phyloP scores from a whole-genome alignment of 78 protist species.

The Dictyostelium intermedium region DNA sequence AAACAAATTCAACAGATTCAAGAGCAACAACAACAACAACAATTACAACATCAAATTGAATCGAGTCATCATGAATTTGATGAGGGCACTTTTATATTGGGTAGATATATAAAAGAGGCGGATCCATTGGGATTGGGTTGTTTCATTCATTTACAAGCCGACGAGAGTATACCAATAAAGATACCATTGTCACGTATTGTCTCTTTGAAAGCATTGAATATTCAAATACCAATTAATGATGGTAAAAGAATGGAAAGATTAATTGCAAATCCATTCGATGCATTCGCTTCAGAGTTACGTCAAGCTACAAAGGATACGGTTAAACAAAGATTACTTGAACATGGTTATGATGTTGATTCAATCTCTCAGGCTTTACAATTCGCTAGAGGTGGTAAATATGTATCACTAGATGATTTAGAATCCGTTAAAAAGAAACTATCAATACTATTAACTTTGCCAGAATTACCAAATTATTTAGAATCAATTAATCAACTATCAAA shows the following conservation, averaged over 20 bases:
- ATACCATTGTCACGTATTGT: conserved; percentile 47
- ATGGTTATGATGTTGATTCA: conserved; percentile 8
- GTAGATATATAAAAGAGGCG: conserved; percentile 33
- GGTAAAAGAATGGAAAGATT: neutral
- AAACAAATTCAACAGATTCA: neutral
- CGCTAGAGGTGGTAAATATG: neutral
- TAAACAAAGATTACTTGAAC: neutral
- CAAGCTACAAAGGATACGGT: conserved; percentile 25
- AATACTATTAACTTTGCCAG: neutral
- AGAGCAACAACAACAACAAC: neutral
- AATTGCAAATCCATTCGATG: conserved; percentile 71
- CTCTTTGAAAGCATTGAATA: neutral
- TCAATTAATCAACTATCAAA: conserved; percentile 18
- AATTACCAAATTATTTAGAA: neutral
- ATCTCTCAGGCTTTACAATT: neutral
- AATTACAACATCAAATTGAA: neutral
- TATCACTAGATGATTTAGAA: conserved; percentile 1
- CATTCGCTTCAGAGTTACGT: conserved; percentile 32
- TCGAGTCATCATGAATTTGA: conserved; percentile 65
- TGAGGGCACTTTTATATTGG: conserved; percentile 60
- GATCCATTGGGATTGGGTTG: conserved; percentile 60
- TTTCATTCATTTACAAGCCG: conserved; percentile 21
- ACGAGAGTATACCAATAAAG: neutral
- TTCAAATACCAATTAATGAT: neutral
- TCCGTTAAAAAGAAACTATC: neutral